Base-by-base conservation (phyloP, 192 early-diverging fungal genomes). In the Linnemannia schmuckeri region DNA sequence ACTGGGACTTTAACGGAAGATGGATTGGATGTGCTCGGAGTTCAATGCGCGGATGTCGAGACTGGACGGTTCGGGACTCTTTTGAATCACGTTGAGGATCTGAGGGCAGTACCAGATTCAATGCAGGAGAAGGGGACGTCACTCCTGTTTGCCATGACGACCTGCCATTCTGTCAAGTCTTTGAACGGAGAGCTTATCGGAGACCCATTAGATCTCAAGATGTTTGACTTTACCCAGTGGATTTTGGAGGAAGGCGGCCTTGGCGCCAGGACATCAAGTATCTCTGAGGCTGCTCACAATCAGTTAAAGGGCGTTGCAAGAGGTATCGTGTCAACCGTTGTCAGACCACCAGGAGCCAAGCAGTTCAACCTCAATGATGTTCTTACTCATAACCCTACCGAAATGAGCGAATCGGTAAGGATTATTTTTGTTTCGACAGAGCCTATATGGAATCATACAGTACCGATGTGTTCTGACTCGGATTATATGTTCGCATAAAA, bases 151-250 rank as follows among this genome's bases (percentile, higher is more conserved):
- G 93, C 94, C 17, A 92, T 97, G 89, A 90, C 96, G 0, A 94
- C 95, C 9, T 96, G 96, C 70, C 96, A 97, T 81, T 95, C 93
- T n/a, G 92, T 99, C 76, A 99, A 99, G 88, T 92, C 98, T 13
- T 94, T 99, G 2, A 89, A 96, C 46, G 96, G 95, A 27, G 92
- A 95, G 79, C 91, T 96, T 3, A 93, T 99, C 38, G 99, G 99
- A n/a, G 98, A 99, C 88, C 98, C 98, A 8, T 90, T 99, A 63
- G 99, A 99, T 83, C 85, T 98, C 57, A 97, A 97, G 84, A 99
- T 99, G 98, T 98, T 99, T 90, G 95, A 97, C 61, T 98, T 97
- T 74, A 98, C 97, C 1, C 92, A 92, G 3, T 99, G 98, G 98
- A 89, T 96, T 47, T 88, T 99, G 22, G 98, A 99, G 81, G 98